Conservation (phyloP, 345 rosid species). For the Pistacia integerrima region DNA sequence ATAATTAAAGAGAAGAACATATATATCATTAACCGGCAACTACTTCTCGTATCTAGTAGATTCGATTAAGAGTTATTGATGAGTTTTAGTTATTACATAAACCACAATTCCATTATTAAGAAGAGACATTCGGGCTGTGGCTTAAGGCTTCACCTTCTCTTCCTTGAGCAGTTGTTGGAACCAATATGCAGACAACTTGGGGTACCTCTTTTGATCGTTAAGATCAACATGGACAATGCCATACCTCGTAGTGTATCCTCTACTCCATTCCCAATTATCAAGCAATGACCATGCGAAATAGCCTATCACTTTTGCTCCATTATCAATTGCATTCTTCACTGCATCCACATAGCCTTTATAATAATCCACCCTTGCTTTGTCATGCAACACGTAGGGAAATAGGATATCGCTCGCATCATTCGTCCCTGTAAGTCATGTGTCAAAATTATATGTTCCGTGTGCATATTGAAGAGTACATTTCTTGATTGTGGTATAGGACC, state of each 20-base stretch:
- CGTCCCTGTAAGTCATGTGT: slow-evolving; percentile 40
- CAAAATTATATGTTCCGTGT: too few species aligned
- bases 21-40: too few species aligned
- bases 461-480: too few species aligned
- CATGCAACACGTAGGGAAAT: slow-evolving; percentile 38
- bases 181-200: slow-evolving; percentile 66
- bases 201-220: slow-evolving; percentile 44
- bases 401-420: slow-evolving; percentile 49
- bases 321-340: slow-evolving; percentile 47
- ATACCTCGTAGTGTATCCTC: slow-evolving; percentile 60
- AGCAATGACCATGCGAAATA: neutral
- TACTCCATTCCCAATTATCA: slow-evolving; percentile 38
- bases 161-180: slow-evolving; percentile 38
- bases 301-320: slow-evolving; percentile 56
- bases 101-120: too few species aligned
- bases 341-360: slow-evolving; percentile 67
- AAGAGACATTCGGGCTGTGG: too few species aligned
- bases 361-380: slow-evolving; percentile 54
- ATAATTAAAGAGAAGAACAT: too few species aligned
- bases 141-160: too few species aligned
- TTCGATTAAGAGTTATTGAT: too few species aligned
- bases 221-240: slow-evolving; percentile 52
- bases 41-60: too few species aligned
- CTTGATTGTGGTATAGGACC: too few species aligned
- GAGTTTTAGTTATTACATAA: too few species aligned